A percentile compares a stretch with the other conserved stretches of the same genome.
These are phyloP conservation scores for Cajanus cajan DNA, from an alignment of 306 rosid species.

Conservation along the genomic window DNA sequence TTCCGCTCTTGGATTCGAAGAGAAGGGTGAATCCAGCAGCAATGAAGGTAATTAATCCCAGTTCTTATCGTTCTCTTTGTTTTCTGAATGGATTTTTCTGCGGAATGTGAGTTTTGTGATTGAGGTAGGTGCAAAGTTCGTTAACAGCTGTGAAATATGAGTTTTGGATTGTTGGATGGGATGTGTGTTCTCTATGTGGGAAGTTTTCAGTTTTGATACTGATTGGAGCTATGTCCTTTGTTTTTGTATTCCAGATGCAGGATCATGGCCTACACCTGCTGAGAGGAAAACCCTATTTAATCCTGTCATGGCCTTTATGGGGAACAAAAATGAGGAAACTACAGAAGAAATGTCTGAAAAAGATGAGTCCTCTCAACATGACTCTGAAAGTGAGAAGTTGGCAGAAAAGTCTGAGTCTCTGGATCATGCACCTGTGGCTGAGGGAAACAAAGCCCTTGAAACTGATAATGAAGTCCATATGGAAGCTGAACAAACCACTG, in stretches of 20 bases:
- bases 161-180: not conserved
- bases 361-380: constrained; percentile 41
- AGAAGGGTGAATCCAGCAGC: constrained; percentile 68
- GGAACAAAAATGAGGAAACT: constrained; percentile 61
- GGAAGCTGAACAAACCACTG: constrained; percentile 40
- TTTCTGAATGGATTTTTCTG: constrained; percentile 4
- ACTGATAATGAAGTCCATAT: constrained; percentile 30
- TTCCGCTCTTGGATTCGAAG: constrained; percentile 88
- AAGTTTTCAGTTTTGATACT: constrained; percentile 26
- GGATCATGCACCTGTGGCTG: constrained; percentile 39
- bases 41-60: constrained; percentile 63
- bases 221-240: constrained; percentile 32
- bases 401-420: constrained; percentile 45
- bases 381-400: constrained; percentile 43
- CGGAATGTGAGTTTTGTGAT: constrained; percentile 10
- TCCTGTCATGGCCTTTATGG: constrained; percentile 82
- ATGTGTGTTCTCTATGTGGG: constrained; percentile 8
- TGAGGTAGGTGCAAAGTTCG: not conserved
- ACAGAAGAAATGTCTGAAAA: constrained; percentile 45
- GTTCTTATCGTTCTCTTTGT: constrained; percentile 22
- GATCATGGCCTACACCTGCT: constrained; percentile 64
- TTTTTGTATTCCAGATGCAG: constrained; percentile 56
- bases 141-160: constrained; percentile 5
- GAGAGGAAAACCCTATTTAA: constrained; percentile 63
- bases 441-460: constrained; percentile 44